Percentiles rank a stretch among this genome's conserved stretches.
Evolutionary conservation across 257 asterid genomes (phyloP).

Genomic region (Asclepias syriaca): DNA sequence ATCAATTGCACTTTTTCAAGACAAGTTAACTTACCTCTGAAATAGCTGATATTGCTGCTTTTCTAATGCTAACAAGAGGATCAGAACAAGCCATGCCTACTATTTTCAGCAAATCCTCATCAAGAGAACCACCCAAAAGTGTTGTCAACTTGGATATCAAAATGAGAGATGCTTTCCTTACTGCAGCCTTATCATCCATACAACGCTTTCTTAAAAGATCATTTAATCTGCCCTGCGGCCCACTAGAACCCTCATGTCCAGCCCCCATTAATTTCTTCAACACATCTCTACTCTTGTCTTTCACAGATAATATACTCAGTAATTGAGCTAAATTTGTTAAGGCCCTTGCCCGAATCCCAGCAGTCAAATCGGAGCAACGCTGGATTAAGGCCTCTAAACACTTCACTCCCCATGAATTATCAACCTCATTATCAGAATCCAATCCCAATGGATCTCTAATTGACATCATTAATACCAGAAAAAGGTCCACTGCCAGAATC

Average conservation of each 20-base stretch:
- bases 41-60: conserved; percentile 74
- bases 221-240: conserved; percentile 32
- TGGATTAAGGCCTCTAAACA: conserved; percentile 63
- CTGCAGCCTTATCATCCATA: conserved; percentile 92
- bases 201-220: conserved; percentile 56
- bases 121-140: conserved; percentile 58
- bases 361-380: conserved; percentile 74
- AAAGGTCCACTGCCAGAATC: conserved; percentile 78
- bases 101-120: conserved; percentile 63
- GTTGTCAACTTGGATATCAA: conserved; percentile 65
- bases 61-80: conserved; percentile 94
- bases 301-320: conserved; percentile 42
- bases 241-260: conserved; percentile 29
- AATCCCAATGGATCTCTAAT: conserved; percentile 46
- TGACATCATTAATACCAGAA: conserved; percentile 45
- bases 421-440: conserved; percentile 35
- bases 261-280: conserved; percentile 61
- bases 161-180: conserved; percentile 83
- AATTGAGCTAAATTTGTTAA: conserved; percentile 69
- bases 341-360: conserved; percentile 82
- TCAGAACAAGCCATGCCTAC: conserved; percentile 92
- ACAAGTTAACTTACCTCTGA: conserved; percentile 66
- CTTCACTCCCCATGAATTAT: conserved; percentile 50
- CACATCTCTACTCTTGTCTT: conserved; percentile 36
- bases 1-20: neutral